Conservation (phyloP, 768 basidiomycete genomes). For the Lyophyllum decastes region DNA sequence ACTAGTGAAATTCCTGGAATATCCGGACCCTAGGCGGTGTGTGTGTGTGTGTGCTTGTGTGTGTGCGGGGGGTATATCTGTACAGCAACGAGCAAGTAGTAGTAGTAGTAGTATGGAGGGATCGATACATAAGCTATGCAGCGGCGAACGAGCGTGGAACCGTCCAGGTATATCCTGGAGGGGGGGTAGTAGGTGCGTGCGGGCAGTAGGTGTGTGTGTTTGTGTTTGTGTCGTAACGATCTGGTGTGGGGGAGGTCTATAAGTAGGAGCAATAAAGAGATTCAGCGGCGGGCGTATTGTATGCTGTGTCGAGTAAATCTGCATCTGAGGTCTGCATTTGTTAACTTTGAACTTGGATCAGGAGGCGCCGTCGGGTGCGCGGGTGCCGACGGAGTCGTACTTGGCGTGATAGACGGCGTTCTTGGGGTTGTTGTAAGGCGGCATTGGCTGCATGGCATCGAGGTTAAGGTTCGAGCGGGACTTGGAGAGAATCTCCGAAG, state of each 20-base stretch:
- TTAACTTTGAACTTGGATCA: background rate
- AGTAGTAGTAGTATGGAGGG: too few species aligned
- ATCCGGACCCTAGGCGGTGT: too few species aligned
- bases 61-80: too few species aligned
- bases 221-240: background rate
- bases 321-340: too few species aligned
- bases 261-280: too few species aligned
- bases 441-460: constrained; percentile 22
- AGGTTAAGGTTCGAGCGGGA: constrained; percentile 48
- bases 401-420: constrained; percentile 22
- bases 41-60: too few species aligned
- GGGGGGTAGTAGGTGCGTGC: background rate
- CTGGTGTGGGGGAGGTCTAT: too few species aligned
- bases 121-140: background rate
- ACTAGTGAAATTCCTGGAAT: too few species aligned
- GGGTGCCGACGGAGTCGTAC: constrained; percentile 21
- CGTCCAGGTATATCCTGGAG: background rate
- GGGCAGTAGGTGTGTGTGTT: background rate
- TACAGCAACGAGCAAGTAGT: too few species aligned
- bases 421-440: constrained; percentile 20
- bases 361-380: constrained; percentile 14
- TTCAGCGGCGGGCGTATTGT: too few species aligned
- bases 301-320: too few species aligned
- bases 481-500: constrained; percentile 51
- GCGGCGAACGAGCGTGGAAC: background rate